Conservation (phyloP, 352 stramenopile genomes). For the Pythium grandisporangium region DNA sequence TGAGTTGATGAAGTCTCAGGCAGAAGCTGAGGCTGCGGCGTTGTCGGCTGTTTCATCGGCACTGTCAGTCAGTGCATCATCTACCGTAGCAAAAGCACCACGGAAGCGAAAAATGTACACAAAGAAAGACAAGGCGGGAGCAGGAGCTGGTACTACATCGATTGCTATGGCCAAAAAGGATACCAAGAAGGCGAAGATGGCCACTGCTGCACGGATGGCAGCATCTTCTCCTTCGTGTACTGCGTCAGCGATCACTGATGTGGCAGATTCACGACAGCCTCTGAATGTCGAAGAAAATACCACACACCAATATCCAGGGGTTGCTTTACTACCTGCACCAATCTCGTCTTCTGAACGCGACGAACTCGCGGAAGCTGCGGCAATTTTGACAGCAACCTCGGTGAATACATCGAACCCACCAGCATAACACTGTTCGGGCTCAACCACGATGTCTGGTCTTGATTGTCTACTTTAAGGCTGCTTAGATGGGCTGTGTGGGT, state of each 20-base stretch:
- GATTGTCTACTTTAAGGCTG: too few relatives aligned
- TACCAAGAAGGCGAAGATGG: constrained; percentile 43
- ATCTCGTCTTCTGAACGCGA: too few relatives aligned
- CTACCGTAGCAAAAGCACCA: constrained; percentile 18
- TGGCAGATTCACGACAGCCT: too few relatives aligned
- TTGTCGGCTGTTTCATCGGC: constrained; percentile 21
- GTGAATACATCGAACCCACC: constrained; percentile 2
- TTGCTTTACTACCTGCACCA: too few relatives aligned
- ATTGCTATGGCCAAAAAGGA: constrained; percentile 10
- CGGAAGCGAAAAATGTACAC: constrained; percentile 65
- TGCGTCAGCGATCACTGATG: constrained; percentile 1
- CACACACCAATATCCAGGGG: too few relatives aligned
- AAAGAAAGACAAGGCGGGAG: constrained; percentile 40
- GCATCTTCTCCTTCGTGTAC: neutral
- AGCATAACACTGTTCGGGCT: too few relatives aligned
- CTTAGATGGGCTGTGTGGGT: too few relatives aligned
- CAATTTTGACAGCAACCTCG: neutral
- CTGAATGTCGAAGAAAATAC: too few relatives aligned
- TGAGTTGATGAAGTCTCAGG: constrained; percentile 19
- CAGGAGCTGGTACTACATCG: neutral
- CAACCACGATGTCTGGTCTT: too few relatives aligned
- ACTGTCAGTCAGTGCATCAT: constrained; percentile 13
- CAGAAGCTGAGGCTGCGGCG: constrained; percentile 16
- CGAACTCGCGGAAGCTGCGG: too few relatives aligned
- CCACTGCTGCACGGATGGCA: neutral